Base-by-base conservation (phyloP, 2,329 filamentous ascomycete genomes). In the Trichoderma hamatum region DNA sequence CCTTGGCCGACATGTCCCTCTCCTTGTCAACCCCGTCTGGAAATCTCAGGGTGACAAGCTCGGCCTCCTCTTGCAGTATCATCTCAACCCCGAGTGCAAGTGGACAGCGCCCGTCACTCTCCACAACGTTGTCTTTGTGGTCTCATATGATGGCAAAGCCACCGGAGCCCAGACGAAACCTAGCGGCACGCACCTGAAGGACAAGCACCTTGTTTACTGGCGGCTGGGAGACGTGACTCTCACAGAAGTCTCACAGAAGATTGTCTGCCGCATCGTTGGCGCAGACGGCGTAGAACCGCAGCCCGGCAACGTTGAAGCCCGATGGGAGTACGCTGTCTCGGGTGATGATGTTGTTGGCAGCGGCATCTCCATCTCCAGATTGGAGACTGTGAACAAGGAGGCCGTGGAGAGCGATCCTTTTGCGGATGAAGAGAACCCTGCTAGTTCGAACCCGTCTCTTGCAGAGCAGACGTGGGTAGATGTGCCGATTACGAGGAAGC, bases 31-130 rank as follows among this genome's bases (percentile, higher is more conserved):
- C 24, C 90, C 93, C 3, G 86, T 85, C 0, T 97, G 94, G 94
- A 96, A 95, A 77, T 84, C 92, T 2, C 90, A 96, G 75, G 88
- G 92, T 54, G 90, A 91, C 71, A 95, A 97, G 80, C 88, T 95
- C n/a, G 94, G 92, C 51, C 88, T 96, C 51, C 88, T 97, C 66
- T 83, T 98, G 46, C 89, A 91, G 75, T 98, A 97, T 80, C 89
- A 89, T 6, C 85, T 96, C 19, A 97, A 97, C 78, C 92, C 93
- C 0, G 82, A 84, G 1, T 93, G 77, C 72, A 83, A 81, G 60
- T 81, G 84, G 3, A 71, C 76, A 2, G 76, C 72, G 26, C 80
- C 81, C 1, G 79, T 82, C 72, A 83, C 74, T 76, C 85, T 79
- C 75, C 90, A 89, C 74, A 97, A 97, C 74, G 85, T 97, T 28